Conservation (phyloP, 2,329 filamentous ascomycete species). For the Pestalotiopsis fici region DNA sequence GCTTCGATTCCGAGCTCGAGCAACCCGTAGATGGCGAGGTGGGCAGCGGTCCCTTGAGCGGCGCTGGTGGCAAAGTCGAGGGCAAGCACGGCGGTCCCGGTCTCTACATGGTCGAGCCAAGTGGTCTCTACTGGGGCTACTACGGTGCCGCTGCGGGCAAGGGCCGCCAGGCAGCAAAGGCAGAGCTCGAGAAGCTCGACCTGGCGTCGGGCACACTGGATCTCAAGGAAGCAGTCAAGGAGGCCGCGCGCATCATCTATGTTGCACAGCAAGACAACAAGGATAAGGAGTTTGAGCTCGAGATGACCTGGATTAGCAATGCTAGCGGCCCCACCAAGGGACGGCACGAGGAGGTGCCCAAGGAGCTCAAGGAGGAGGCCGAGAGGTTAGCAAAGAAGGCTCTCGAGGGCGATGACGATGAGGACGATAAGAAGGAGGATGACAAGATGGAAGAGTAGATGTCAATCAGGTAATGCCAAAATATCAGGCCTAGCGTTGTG, state of each 20-base stretch:
- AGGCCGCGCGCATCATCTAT: slow-evolving; percentile 96
- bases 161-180: slow-evolving; percentile 94
- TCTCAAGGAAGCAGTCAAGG: slow-evolving; percentile 86
- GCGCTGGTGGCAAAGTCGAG: slow-evolving; percentile 79
- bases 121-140: slow-evolving; percentile 97
- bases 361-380: slow-evolving; percentile 86
- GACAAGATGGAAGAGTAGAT: slow-evolving; percentile 90
- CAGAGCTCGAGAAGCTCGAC: slow-evolving; percentile 97
- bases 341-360: slow-evolving; percentile 89
- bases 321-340: slow-evolving; percentile 87
- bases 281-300: slow-evolving; percentile 98
- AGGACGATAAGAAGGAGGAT: slow-evolving; percentile 62
- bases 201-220: slow-evolving; percentile 75
- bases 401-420: slow-evolving; percentile 83
- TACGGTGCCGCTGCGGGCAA: slow-evolving; percentile 98
- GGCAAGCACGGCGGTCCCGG: slow-evolving; percentile 84
- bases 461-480: background rate
- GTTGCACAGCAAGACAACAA: slow-evolving; percentile 98
- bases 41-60: slow-evolving; percentile 74
- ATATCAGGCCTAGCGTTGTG: slow-evolving; percentile 6
- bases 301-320: slow-evolving; percentile 97
- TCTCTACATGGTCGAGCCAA: slow-evolving; percentile 99
- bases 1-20: slow-evolving; percentile 89
- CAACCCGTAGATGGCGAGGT: slow-evolving; percentile 88
- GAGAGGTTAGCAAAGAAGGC: slow-evolving; percentile 90